Base-by-base conservation (phyloP, 2,329 filamentous ascomycete genomes). In the Dothiorella sarmentorum region DNA sequence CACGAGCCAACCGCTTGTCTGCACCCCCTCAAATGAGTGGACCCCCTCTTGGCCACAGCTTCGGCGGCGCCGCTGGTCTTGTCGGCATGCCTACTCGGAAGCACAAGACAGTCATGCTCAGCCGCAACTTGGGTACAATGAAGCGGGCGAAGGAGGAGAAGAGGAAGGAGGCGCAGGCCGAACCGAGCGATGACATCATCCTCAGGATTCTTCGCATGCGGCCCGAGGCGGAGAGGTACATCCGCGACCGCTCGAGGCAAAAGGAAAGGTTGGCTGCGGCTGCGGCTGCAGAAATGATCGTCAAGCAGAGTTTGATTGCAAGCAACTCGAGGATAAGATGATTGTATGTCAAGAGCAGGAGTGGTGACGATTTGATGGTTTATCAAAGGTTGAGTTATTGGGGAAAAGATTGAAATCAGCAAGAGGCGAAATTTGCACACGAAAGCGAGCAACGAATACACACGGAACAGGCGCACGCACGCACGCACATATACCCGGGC, bases 141-240 rank as follows among this genome's bases (percentile, higher is more conserved):
- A 88, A 86, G 66, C 90, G 93, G 70, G 91, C 90, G 38, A 97
- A 97, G 75, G 91, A 96, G 72, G 93, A 96, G 75, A 97, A 96
- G 78, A 83, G 94, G 63, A 91, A 92, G 66, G 93, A 97, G 71
- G 91, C 91, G 1, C 94, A 99, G 71, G 93, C 94, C 1, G 94
- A 97, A 71, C 93, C 94, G 1, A 96, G 88, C 71, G 94, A 99
- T 73, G 94, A 99, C 71, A 97, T 97, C 89, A 97, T 99, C 64
- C 75, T 99, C 67, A 83, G 94, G 18, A 99, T 99, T 64, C 75
- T 99, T 64, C 83, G 94, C 53, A 99, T 99, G 94, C 82, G 94
- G 45, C 91, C 91, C 2, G 94, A 97, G 76, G 94, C 94, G 3
- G 83, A 86, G 49, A 78, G 84, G 31, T 99, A 99, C 74, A 80